Evolutionary conservation across 2,329 filamentous ascomycete species (phyloP), one percentile per base, ranked within the genome.

Genomic region (Exserohilum rostratum): DNA sequence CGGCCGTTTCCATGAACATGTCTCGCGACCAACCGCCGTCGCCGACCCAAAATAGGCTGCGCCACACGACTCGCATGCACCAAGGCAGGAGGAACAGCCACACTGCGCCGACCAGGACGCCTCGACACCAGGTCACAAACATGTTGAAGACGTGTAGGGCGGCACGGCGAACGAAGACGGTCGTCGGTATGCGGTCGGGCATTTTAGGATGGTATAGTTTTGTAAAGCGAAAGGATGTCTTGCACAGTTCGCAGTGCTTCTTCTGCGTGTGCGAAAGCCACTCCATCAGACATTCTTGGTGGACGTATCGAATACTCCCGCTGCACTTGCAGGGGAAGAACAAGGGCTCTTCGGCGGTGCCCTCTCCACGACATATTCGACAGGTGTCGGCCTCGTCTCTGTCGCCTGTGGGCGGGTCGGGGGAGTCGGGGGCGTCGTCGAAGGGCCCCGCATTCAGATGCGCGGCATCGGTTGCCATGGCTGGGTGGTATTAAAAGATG

Each of bases 271-370:
- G 96, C 45, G 92, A 93, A 18, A 99, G 83, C 95, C 95, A 99
- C 77, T 98, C 93, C 89, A 99, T 96, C 77, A 99, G 80, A 75
- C 95, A 99, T 74, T 96, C 90, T 77, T 99, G 95, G 75, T 99
- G 95, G 58, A 99, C 95, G 70, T 90, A 96, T 79, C 96, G 97
- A 79, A 99, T 99, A 78, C 93, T 98, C 53, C 95, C 95, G 72
- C 91, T 97, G 80, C 95, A 99, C 81, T 97, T 97, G 87, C 95
- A 99, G 5, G 95, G 95, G 72, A 96, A 95, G 80, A 96, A 99
- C 34, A 99, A 84, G 55, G 91, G 92, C 72, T 98, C 95, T 3
- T 90, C 85, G 3, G 83, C 76, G 1, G 89, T 90, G 50, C 86
- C 91, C 76, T 99, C 96, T 47, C 91, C 91, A 65, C 96, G 87